These are phyloP conservation scores for Solanum stenotomum DNA, from an alignment of 257 asterid species.

Conservation along the genomic window DNA sequence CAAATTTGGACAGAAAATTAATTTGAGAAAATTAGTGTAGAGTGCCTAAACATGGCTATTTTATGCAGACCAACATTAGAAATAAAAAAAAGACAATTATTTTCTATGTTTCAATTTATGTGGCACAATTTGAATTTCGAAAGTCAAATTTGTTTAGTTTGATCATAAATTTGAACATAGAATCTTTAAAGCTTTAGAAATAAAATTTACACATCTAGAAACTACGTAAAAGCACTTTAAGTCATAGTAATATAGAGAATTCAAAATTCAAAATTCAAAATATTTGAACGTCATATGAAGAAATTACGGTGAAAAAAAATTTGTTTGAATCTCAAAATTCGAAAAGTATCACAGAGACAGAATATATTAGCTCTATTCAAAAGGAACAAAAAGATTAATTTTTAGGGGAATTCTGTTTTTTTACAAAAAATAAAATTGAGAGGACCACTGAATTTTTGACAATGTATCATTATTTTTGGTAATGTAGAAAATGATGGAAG, in stretches of 20 bases:
- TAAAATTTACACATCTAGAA: background rate
- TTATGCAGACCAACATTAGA: background rate
- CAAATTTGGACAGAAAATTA: background rate
- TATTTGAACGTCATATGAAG: too few relatives aligned
- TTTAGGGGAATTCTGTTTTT: background rate
- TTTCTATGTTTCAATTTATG: too few relatives aligned
- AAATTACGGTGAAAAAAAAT: too few relatives aligned
- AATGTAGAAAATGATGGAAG: background rate
- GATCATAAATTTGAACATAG: background rate
- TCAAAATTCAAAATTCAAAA: too few relatives aligned
- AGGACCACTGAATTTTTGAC: background rate
- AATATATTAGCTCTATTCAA: background rate
- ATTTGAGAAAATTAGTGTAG: background rate
- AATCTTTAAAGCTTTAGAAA: too few relatives aligned
- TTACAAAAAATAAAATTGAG: fast-evolving
- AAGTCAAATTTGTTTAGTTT: background rate
- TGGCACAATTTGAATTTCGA: too few relatives aligned
- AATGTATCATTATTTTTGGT: background rate
- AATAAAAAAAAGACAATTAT: background rate
- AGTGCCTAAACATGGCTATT: background rate
- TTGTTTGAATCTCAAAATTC: too few relatives aligned
- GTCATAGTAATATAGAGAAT: too few relatives aligned
- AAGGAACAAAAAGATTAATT: background rate
- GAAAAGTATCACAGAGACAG: fast-evolving
- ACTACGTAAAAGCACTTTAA: too few relatives aligned